Evolutionary conservation across 2,329 filamentous ascomycete genomes (phyloP).

Genomic region (Xenoacremonium recifei): DNA sequence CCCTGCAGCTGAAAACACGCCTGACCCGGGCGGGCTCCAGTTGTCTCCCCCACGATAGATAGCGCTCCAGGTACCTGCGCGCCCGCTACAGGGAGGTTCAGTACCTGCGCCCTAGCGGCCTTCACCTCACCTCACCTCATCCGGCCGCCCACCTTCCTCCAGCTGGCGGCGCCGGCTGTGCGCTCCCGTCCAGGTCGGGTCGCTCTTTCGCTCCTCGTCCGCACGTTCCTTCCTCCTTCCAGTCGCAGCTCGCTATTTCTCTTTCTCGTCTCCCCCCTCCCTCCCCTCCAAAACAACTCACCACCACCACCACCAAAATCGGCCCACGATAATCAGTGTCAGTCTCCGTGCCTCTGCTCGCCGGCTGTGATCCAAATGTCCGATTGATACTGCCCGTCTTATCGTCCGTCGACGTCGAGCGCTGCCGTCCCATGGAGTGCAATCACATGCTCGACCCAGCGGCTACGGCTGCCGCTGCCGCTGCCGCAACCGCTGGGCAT

Average conservation of each 20-base stretch:
- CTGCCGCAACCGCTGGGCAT: too few species aligned
- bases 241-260: too few species aligned
- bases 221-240: too few species aligned
- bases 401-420: slow-evolving; percentile 25
- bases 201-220: slow-evolving; percentile 11
- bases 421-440: slow-evolving; percentile 42
- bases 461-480: too few species aligned
- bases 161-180: too few species aligned
- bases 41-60: background rate
- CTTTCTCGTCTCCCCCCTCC: background rate
- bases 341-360: background rate
- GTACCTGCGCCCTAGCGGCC: background rate
- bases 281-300: background rate
- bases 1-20: slow-evolving; percentile 24
- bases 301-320: too few species aligned
- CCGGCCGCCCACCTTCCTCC: too few species aligned
- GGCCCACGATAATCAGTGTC: too few species aligned
- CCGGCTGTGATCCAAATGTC: slow-evolving; percentile 20
- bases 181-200: background rate
- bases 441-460: slow-evolving; percentile 44
- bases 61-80: background rate
- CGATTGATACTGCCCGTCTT: slow-evolving; percentile 26
- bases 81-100: too few species aligned
- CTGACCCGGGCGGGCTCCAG: too few species aligned
- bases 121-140: background rate